Percentiles rank a stretch among this genome's conserved stretches.
phyloP scores from a whole-genome alignment of 2,329 filamentous ascomycete genomes.

The Aureobasidium zeae region DNA sequence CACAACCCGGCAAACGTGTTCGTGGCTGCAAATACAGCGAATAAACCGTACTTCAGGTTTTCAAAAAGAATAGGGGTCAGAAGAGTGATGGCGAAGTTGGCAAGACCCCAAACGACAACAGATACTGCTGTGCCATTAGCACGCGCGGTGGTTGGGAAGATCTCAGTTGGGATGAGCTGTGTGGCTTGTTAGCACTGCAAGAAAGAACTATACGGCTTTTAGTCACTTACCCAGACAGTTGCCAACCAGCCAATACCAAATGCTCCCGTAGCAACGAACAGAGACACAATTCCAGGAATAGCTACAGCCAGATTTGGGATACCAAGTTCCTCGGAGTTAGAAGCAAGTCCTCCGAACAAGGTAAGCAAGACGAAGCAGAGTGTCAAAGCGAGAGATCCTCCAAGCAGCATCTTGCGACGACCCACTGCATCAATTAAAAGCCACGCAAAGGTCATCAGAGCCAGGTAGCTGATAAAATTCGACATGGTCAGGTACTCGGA shows the following conservation, averaged over 20 bases:
- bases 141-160: slow-evolving; percentile 46
- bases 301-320: slow-evolving; percentile 38
- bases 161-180: slow-evolving; percentile 47
- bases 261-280: slow-evolving; percentile 50
- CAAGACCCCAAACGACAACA: slow-evolving; percentile 48
- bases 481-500: slow-evolving; percentile 50
- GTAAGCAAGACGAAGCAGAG: slow-evolving; percentile 44
- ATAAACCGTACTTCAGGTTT: slow-evolving; percentile 50
- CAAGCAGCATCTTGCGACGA: slow-evolving; percentile 45
- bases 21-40: slow-evolving; percentile 46
- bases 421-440: slow-evolving; percentile 49
- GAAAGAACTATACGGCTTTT: not conserved
- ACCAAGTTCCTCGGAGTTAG: slow-evolving; percentile 30
- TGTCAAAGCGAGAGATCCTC: slow-evolving; percentile 42
- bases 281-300: slow-evolving; percentile 42
- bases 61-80: slow-evolving; percentile 52
- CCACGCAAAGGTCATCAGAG: slow-evolving; percentile 54
- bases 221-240: slow-evolving; percentile 41
- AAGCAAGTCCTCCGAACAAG: slow-evolving; percentile 42
- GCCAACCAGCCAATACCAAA: slow-evolving; percentile 54
- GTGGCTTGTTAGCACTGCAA: not conserved
- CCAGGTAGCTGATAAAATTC: slow-evolving; percentile 53
- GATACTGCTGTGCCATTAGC: slow-evolving; percentile 47
- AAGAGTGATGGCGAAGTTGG: slow-evolving; percentile 50
- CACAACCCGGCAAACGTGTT: slow-evolving; percentile 47